Conservation (phyloP, 129 eudicot genomes). For the Escallonia herrerae region DNA sequence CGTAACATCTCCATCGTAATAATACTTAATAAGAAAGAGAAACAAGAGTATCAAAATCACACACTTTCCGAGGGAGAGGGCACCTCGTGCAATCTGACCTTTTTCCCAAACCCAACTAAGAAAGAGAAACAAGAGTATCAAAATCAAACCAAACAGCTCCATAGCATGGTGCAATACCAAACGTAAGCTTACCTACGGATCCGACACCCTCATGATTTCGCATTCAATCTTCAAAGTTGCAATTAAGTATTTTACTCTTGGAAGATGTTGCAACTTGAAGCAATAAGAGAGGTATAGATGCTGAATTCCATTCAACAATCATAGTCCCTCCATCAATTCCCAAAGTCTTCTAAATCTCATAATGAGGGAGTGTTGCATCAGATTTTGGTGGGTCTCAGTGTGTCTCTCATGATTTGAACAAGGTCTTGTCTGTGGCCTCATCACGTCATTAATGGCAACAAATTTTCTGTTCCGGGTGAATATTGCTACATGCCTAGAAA, state of each 20-base stretch:
- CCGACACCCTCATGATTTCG: constrained; percentile 25
- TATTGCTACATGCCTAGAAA: background rate
- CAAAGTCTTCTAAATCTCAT: constrained; percentile 18
- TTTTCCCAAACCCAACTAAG: too few species aligned
- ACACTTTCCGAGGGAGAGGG: too few species aligned
- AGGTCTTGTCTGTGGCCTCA: too few species aligned
- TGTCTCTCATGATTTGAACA: background rate
- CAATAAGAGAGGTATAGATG: background rate
- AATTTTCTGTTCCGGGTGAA: background rate
- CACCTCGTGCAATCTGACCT: too few species aligned
- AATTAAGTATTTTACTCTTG: constrained; percentile 5
- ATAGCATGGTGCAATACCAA: background rate
- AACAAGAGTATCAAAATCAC: too few species aligned
- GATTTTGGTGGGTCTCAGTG: constrained; percentile 27
- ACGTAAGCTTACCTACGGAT: constrained; percentile 15
- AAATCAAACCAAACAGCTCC: too few species aligned
- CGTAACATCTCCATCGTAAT: too few species aligned
- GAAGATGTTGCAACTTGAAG: background rate
- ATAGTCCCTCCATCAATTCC: constrained; percentile 16
- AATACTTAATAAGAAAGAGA: too few species aligned
- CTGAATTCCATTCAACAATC: constrained; percentile 49
- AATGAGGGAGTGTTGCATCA: constrained; percentile 25
- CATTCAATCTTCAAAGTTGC: constrained; percentile 19
- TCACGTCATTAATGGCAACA: too few species aligned
- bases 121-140: too few species aligned